Percentiles rank a stretch among this genome's conserved stretches.
phyloP scores from a whole-genome alignment of 2,329 filamentous ascomycete species.

The Pestalotiopsis sp. region DNA sequence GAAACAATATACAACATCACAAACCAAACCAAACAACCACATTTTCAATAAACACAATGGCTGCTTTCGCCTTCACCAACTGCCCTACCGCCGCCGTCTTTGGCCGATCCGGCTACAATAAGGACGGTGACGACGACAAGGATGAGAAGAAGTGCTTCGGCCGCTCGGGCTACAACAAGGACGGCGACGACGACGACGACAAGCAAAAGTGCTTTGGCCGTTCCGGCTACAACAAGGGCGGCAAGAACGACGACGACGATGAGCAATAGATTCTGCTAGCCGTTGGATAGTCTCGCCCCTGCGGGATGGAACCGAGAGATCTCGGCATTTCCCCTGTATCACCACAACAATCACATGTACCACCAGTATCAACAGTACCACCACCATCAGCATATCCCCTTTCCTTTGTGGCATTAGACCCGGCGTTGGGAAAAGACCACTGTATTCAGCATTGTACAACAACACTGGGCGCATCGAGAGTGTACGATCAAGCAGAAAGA shows the following conservation, averaged over 20 bases:
- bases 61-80: conserved; percentile 33
- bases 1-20: neutral
- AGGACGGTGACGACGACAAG: conserved; percentile 17
- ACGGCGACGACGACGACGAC: conserved; percentile 33
- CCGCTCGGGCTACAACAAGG: conserved; percentile 33
- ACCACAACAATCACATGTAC: conserved; percentile 1
- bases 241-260: conserved; percentile 22
- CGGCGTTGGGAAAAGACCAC: neutral
- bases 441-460: neutral
- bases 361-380: conserved; percentile 4
- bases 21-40: neutral
- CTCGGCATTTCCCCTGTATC: neutral
- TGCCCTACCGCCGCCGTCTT: conserved; percentile 32
- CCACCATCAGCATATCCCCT: neutral
- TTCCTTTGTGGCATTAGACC: conserved; percentile 11
- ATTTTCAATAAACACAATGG: conserved; percentile 35
- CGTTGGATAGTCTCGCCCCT: neutral
- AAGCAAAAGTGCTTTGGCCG: conserved; percentile 30
- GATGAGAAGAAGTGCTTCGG: conserved; percentile 29
- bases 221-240: conserved; percentile 35
- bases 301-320: neutral
- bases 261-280: conserved; percentile 13
- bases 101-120: conserved; percentile 21
- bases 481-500: neutral
- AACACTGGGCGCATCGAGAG: neutral